Percentiles rank a stretch among this genome's conserved stretches.
Conservation (phyloP, 2,329 filamentous ascomycete genomes). For the Aspergillus vadensis region DNA sequence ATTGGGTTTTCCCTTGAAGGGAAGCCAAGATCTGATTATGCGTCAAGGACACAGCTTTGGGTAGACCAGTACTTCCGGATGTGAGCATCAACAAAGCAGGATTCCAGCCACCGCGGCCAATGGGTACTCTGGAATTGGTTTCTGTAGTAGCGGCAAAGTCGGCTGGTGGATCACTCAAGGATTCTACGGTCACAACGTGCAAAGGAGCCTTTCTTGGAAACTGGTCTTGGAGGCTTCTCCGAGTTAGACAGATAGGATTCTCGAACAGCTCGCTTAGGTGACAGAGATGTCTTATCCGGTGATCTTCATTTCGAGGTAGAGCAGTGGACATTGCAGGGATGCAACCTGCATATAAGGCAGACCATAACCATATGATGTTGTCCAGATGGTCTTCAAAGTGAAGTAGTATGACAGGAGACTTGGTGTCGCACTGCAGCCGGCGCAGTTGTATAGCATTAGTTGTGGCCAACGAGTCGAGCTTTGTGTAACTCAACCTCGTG, state of each 20-base stretch:
- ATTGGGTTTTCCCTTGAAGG: slow-evolving; percentile 42
- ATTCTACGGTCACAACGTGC: not conserved
- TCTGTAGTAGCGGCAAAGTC: not conserved
- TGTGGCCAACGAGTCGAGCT: not conserved
- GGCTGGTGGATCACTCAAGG: not conserved
- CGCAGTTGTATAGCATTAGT: not conserved
- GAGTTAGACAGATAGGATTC: slow-evolving; percentile 13
- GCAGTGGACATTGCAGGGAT: slow-evolving; percentile 41
- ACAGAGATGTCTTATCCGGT: slow-evolving; percentile 32
- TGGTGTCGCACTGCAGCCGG: not conserved
- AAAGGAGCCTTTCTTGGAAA: not conserved
- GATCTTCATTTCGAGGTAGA: slow-evolving; percentile 30
- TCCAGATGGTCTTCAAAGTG: slow-evolving; percentile 43
- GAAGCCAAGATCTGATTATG: slow-evolving; percentile 49
- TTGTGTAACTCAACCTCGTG: not conserved
- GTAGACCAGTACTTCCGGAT: slow-evolving; percentile 54
- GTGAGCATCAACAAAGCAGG: slow-evolving; percentile 53
- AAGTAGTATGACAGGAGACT: slow-evolving; percentile 6
- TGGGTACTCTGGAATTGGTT: not conserved
- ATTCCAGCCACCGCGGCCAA: no score
- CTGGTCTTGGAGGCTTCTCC: not conserved
- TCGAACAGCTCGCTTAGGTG: slow-evolving; percentile 26
- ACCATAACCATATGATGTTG: slow-evolving; percentile 46
- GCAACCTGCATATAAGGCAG: slow-evolving; percentile 36
- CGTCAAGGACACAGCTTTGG: slow-evolving; percentile 53